Percentiles rank a stretch among this genome's conserved stretches.
phyloP scores from a whole-genome alignment of 116 monocot genomes.

The Dioscorea cayenensis region DNA sequence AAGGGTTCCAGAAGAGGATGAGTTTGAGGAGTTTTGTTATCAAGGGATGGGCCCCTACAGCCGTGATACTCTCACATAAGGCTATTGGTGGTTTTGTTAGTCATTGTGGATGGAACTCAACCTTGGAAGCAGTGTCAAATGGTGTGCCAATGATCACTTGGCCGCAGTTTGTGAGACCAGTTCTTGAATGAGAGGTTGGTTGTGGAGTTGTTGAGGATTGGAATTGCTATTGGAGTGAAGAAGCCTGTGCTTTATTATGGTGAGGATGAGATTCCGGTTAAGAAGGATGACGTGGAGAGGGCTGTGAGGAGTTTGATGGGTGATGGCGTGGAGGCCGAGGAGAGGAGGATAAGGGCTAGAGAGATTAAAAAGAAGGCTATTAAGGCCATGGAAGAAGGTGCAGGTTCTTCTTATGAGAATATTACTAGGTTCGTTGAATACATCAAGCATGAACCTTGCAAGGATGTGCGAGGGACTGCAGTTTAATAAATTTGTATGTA shows the following conservation, averaged over 20 bases:
- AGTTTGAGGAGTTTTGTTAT: not conserved
- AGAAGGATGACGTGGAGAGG: not conserved
- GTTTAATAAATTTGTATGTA: no score
- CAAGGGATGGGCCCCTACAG: conserved; percentile 1
- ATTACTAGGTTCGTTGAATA: not conserved
- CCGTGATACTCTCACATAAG: not conserved
- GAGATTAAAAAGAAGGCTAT: not conserved
- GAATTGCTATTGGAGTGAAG: not conserved
- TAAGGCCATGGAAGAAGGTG: conserved; percentile 12
- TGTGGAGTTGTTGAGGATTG: not conserved
- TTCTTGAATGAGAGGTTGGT: conserved; percentile 4
- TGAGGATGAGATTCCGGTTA: not conserved
- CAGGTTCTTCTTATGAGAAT: conserved; percentile 8
- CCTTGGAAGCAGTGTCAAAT: conserved; percentile 10
- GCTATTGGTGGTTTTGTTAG: conserved; percentile 11
- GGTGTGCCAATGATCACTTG: conserved; percentile 1
- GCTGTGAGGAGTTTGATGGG: conserved; percentile 1
- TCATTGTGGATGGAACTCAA: conserved; percentile 46
- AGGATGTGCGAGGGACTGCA: not conserved
- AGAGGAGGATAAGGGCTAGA: not conserved
- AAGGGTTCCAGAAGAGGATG: conserved; percentile 2
- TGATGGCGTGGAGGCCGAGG: not conserved
- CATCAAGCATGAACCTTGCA: no score
- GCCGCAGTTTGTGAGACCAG: not conserved
- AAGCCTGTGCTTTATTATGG: not conserved